Conservation (phyloP, 176 grass and related monocot species). For the Hyparrhenia diplandra region DNA sequence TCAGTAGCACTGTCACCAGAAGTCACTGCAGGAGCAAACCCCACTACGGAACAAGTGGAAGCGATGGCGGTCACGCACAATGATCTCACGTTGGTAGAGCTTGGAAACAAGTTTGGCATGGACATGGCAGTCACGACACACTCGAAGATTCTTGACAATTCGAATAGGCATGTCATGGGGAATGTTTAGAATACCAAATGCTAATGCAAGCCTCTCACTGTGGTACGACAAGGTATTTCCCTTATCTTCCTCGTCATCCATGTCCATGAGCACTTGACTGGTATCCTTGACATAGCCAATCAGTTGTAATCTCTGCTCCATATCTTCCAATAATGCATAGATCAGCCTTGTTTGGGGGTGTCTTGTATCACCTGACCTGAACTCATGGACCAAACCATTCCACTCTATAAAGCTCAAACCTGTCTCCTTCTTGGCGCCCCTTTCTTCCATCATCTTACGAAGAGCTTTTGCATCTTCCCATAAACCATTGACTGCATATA, state of each 20-base stretch:
- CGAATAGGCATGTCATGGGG: background rate
- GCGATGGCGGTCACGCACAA: conserved; percentile 24
- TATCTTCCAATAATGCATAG: conserved; percentile 27
- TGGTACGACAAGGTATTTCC: conserved; percentile 30
- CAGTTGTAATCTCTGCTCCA: conserved; percentile 14
- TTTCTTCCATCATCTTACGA: conserved; percentile 46
- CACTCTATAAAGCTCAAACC: conserved; percentile 59
- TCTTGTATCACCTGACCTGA: conserved; percentile 10
- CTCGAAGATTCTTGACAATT: conserved; percentile 39
- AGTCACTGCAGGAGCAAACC: conserved; percentile 41
- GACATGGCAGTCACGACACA: conserved; percentile 26
- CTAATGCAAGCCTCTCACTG: conserved; percentile 28
- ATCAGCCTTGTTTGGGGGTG: conserved; percentile 13
- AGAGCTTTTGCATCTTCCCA: conserved; percentile 45
- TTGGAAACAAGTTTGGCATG: conserved; percentile 38
- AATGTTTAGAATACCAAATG: conserved; percentile 40
- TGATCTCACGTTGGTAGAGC: conserved; percentile 32
- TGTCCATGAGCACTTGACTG: conserved; percentile 22
- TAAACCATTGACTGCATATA: conserved; percentile 49
- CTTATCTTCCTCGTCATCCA: conserved; percentile 39
- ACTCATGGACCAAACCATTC: conserved; percentile 35
- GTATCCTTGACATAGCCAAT: conserved; percentile 42
- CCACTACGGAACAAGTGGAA: conserved; percentile 37
- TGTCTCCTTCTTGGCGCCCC: conserved; percentile 41
- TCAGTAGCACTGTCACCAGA: conserved; percentile 19